phyloP scores from a whole-genome alignment of 1,284 basidiomycete genomes.

The Puccinia brachypodii region DNA sequence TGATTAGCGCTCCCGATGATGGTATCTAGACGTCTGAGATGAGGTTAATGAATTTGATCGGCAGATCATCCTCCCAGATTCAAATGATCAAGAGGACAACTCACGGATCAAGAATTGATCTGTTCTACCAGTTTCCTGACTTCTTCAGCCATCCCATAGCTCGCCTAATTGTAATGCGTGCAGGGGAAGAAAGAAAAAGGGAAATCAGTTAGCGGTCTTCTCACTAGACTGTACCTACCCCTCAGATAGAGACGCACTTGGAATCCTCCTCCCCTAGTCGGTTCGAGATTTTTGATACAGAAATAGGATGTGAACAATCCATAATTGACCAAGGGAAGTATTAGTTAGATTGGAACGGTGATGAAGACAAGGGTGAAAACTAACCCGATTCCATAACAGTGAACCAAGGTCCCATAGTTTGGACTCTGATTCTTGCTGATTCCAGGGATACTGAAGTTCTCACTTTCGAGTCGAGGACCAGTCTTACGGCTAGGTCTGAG shows the following conservation, averaged over 20 bases:
- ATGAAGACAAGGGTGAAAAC: background rate
- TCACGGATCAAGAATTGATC: background rate
- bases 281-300: background rate
- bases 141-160: slow-evolving; percentile 33
- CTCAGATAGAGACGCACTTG: background rate
- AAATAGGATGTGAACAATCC: background rate
- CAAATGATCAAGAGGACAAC: background rate
- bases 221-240: background rate
- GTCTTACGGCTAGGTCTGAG: slow-evolving; percentile 69
- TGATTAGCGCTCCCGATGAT: no score
- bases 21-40: no score
- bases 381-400: slow-evolving; percentile 45
- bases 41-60: background rate
- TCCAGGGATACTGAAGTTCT: slow-evolving; percentile 55
- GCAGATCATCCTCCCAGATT: background rate
- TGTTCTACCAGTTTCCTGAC: background rate
- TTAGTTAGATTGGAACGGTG: background rate
- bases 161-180: slow-evolving; percentile 16
- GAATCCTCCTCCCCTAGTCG: slow-evolving; percentile 16
- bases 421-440: background rate
- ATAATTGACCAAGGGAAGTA: background rate
- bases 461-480: slow-evolving; percentile 69
- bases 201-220: background rate
- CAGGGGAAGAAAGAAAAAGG: background rate
- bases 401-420: background rate